A percentile compares a stretch with the other conserved stretches of the same genome.
Conservation (phyloP, 306 rosid genomes). For the Citrullus amarus region DNA sequence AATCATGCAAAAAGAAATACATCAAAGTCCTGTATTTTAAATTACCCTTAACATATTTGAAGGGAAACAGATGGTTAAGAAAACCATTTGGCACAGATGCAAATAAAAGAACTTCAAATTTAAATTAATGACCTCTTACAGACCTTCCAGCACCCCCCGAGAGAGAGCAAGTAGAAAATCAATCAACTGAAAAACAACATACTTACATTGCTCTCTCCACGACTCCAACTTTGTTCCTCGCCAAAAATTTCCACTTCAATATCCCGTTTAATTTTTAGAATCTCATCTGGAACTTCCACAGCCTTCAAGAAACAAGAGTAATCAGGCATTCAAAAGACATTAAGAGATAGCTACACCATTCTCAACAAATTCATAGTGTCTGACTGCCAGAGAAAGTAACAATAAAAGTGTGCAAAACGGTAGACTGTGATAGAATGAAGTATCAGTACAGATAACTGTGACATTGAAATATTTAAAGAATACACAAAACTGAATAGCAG, state of each 20-base stretch:
- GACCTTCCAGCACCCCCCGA: not conserved
- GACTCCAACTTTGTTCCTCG: constrained; percentile 83
- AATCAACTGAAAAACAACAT: constrained; percentile 4
- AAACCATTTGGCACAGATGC: not conserved
- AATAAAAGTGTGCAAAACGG: not conserved
- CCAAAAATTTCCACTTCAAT: constrained; percentile 69
- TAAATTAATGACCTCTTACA: not conserved
- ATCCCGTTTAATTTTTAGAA: constrained; percentile 58
- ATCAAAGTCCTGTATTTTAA: not conserved
- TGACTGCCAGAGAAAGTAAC: not conserved
- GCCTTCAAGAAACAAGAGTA: constrained; percentile 28
- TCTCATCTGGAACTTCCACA: constrained; percentile 50
- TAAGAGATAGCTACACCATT: not conserved
- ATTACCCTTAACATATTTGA: not conserved
- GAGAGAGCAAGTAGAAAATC: not conserved
- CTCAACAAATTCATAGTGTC: not conserved
- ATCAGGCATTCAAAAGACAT: not conserved
- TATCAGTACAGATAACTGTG: not conserved
- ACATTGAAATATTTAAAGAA: not conserved
- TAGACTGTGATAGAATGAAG: not conserved
- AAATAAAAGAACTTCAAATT: not conserved
- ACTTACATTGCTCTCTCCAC: constrained; percentile 58
- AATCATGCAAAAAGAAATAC: not conserved
- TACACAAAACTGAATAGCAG: not conserved
- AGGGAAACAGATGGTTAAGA: not conserved